These are phyloP conservation scores for Diplodia mutila DNA, from an alignment of 2,329 filamentous ascomycete genomes.

Conservation along the genomic window DNA sequence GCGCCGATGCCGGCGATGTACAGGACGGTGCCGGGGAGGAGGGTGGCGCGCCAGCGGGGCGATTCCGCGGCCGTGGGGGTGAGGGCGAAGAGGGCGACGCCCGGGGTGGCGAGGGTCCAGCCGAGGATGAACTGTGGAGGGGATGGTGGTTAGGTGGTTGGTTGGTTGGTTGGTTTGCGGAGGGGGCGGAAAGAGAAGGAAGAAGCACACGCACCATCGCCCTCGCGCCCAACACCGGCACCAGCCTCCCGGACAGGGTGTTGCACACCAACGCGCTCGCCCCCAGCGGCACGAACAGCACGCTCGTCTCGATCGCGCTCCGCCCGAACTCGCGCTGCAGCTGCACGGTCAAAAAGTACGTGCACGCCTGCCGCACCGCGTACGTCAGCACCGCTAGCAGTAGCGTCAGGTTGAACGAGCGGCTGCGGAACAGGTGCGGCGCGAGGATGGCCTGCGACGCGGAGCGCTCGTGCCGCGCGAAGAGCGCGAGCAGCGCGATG, in stretches of 20 bases:
- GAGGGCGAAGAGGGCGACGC: slow-evolving; percentile 22
- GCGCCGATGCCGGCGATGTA: slow-evolving; percentile 26
- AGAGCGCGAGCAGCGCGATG: neutral
- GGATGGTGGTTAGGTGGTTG: too few relatives aligned
- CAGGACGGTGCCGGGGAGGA: slow-evolving; percentile 23
- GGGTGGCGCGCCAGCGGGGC: slow-evolving; percentile 17
- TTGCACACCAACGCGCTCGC: slow-evolving; percentile 17
- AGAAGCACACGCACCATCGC: neutral
- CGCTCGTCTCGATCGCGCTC: slow-evolving; percentile 21
- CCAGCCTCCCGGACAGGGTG: slow-evolving; percentile 11
- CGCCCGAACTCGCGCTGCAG: slow-evolving; percentile 17
- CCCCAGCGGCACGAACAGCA: slow-evolving; percentile 25
- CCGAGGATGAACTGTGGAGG: slow-evolving; percentile 12
- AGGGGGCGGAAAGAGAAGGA: too few relatives aligned
- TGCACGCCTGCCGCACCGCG: slow-evolving; percentile 26
- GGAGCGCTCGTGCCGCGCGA: slow-evolving; percentile 1
- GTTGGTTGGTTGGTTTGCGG: too few relatives aligned
- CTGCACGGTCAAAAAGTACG: slow-evolving; percentile 25
- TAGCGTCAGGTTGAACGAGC: slow-evolving; percentile 23
- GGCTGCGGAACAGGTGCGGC: slow-evolving; percentile 24
- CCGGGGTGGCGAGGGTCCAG: slow-evolving; percentile 12
- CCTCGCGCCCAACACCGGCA: slow-evolving; percentile 11
- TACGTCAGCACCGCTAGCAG: slow-evolving; percentile 16
- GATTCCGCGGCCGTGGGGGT: neutral
- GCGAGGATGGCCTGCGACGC: slow-evolving; percentile 21